phyloP scores from a whole-genome alignment of 1,284 basidiomycete genomes.

The Neolentinus lepideus region DNA sequence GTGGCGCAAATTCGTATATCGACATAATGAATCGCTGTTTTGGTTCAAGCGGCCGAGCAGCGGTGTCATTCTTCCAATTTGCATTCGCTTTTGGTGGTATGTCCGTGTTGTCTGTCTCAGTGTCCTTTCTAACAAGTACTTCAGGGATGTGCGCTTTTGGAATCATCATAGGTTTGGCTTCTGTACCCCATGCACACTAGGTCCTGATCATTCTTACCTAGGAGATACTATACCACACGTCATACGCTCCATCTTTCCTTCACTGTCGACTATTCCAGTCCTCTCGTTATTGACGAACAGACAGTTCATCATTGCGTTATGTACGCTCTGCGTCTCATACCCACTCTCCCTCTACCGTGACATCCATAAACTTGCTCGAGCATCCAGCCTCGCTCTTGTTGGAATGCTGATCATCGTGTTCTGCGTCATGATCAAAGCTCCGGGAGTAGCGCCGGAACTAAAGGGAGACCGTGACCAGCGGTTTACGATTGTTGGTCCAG shows the following conservation, averaged over 20 bases:
- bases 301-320: constrained; percentile 81
- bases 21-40: constrained; percentile 97
- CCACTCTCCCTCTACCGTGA: constrained; percentile 95
- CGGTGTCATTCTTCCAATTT: constrained; percentile 97
- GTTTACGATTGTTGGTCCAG: constrained; percentile 68
- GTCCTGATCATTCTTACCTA: constrained; percentile 27
- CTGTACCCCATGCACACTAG: constrained; percentile 23
- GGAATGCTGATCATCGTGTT: constrained; percentile 94
- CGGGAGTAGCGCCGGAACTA: constrained; percentile 70
- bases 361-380: constrained; percentile 94
- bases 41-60: constrained; percentile 80
- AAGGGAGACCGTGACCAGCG: constrained; percentile 71
- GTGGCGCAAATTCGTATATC: constrained; percentile 89
- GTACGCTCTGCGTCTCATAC: constrained; percentile 86
- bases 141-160: constrained; percentile 94
- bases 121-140: constrained; percentile 5
- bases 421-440: constrained; percentile 77
- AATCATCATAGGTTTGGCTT: constrained; percentile 69
- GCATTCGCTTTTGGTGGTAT: constrained; percentile 93
- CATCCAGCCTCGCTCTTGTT: constrained; percentile 81
- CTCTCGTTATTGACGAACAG: constrained; percentile 79
- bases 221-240: constrained; percentile 97
- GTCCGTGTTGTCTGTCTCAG: constrained; percentile 16
- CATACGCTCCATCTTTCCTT: constrained; percentile 81
- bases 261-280: constrained; percentile 60